Base-by-base conservation (phyloP, 2,329 filamentous ascomycete species). In the Xylaria digitata region DNA sequence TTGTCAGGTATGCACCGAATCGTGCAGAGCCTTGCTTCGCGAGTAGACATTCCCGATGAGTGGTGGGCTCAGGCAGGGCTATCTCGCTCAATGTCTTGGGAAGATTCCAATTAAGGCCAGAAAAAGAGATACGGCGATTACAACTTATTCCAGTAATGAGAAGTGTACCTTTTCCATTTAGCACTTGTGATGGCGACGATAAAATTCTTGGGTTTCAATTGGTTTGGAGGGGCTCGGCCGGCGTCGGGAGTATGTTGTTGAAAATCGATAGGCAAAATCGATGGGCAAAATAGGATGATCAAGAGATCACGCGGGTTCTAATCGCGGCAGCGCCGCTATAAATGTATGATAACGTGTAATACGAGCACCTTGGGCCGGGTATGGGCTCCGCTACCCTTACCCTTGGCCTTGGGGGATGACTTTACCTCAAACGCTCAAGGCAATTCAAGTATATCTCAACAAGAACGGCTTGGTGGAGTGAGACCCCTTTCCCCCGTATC, bases 41-140 rank as follows among this genome's bases (percentile, higher is more conserved):
- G 92, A 26, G 87, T 92, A 74, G 91, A 94, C 72, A 90, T 96
- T 61, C 91, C 92, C 0, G 92, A 96, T 68, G 89, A 93, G 70
- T 94, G 91, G 89, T 96, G 93, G 93, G 87, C 87, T 65, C 86
- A 87, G 73, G 89, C 85, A 65, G 90, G 90, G 48, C 83, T 92
- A 70, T 89, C 84, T 74, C 86, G 89, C 69, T 89, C 84, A 15
- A 79, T 88, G 61, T 78, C 81, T 19, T 80, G 78, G 42, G 82
- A 82, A 60, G 78, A 79, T 13, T 74, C 62, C 4, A 68, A 66
- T 30, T 72, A 66, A 67, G 50, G 5, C 21, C 3, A 19, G 17
- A 32, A n/a, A n/a, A 23, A 4, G 15, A 26, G 3, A 53, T 3
- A 52, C 2, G 34, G 23, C 6, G 19, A 32, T 15, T 21, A 4